These are phyloP conservation scores for Sonneratia alba DNA, from an alignment of 345 rosid genomes.

Conservation along the genomic window DNA sequence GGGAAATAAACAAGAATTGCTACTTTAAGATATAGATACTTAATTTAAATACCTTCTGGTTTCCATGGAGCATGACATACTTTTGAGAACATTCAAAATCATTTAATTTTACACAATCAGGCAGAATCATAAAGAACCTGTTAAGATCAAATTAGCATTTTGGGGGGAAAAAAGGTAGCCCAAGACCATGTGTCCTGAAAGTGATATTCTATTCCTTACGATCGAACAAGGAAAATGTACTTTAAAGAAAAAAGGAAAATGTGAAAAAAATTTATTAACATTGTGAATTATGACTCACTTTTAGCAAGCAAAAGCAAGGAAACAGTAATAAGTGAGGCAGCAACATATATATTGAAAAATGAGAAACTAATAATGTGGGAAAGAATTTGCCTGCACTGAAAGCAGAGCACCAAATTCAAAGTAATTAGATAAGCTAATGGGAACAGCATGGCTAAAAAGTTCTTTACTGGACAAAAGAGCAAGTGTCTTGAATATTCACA, in stretches of 20 bases:
- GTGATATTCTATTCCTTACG: not conserved
- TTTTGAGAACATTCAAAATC: not conserved
- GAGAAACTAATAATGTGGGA: not conserved
- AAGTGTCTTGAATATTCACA: not conserved
- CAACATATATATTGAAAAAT: not conserved
- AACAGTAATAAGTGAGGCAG: not conserved
- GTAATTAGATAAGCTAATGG: not conserved
- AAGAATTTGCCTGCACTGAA: not conserved
- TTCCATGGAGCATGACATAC: not conserved
- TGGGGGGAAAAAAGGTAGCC: too few relatives aligned
- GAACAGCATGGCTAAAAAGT: not conserved
- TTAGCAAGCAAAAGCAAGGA: not conserved
- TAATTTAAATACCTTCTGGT: not conserved
- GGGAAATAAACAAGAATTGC: not conserved
- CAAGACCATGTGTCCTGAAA: not conserved
- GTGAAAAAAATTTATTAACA: not conserved
- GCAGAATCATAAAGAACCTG: not conserved
- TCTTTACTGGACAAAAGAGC: not conserved
- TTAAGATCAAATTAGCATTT: not conserved
- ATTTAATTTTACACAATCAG: not conserved
- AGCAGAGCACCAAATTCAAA: not conserved
- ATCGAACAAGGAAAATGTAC: not conserved
- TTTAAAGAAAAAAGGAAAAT: not conserved
- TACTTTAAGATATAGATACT: not conserved
- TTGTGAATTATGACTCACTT: not conserved